Evolutionary conservation across 202 grass and related monocot genomes (phyloP).

Genomic region (Panicum hallii): DNA sequence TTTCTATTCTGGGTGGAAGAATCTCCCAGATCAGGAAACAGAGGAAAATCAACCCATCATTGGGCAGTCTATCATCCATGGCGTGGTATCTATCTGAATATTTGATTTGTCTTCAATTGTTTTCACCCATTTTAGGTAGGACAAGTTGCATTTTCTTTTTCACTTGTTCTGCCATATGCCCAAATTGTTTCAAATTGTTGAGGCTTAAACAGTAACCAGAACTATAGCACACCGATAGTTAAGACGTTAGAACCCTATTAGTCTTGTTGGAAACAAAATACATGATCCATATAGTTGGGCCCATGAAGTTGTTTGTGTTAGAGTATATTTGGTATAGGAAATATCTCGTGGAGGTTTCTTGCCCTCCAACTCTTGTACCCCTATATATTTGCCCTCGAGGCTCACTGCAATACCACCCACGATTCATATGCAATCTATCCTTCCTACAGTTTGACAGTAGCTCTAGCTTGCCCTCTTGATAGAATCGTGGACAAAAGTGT

Average conservation of each 20-base stretch:
- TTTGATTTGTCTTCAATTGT: slow-evolving; percentile 33
- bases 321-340: too few relatives aligned
- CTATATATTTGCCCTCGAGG: too few relatives aligned
- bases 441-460: background rate
- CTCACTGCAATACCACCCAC: too few relatives aligned
- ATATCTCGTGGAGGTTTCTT: too few relatives aligned
- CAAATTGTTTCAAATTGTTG: background rate
- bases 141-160: background rate
- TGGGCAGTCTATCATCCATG: slow-evolving; percentile 77
- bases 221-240: background rate
- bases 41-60: slow-evolving; percentile 81
- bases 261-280: background rate
- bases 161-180: too few relatives aligned
- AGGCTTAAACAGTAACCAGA: background rate
- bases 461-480: background rate
- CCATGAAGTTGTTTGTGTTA: background rate
- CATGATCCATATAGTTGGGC: background rate
- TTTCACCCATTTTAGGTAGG: background rate
- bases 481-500: background rate
- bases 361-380: too few relatives aligned
- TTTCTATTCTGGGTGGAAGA: slow-evolving; percentile 69
- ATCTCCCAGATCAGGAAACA: slow-evolving; percentile 78
- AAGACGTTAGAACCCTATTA: background rate
- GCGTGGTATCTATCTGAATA: slow-evolving; percentile 59
- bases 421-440: too few relatives aligned